Evolutionary conservation across 179 eudicot species (phyloP), one percentile per base, ranked within the genome.

Genomic region (Vitellaria paradoxa): DNA sequence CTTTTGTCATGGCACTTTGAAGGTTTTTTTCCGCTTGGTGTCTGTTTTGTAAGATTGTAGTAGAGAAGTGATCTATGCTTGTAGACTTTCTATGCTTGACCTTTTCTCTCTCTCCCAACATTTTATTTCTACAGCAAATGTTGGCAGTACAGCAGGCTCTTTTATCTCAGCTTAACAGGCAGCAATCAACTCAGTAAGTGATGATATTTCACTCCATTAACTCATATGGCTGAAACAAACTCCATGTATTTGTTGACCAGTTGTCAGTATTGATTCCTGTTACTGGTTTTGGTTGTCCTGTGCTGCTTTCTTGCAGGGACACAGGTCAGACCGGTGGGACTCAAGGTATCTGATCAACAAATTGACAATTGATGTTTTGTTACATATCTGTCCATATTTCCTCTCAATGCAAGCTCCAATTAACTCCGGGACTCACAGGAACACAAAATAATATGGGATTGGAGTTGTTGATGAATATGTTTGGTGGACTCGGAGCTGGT

Each of bases 391-490:
- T 59, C 64, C 55, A 57, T 40, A 56, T 59, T 72, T 72, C 17
- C 21, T 57, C 52, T 57, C 37, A 24, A 62, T 21, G 26, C 55
- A 77, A 46, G 65, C 62, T 66, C 13, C 15, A 49, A 52, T n/a
- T 66, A 17, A 20, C 50, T 37, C 60, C 49, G 60, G 60, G 56
- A 69, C 42, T 76, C 56, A 64, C 89, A 90, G 96, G 96, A 74
- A 81, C 84, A 75, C 86, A 86, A 72, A 90, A 90, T 79, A 87
- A 86, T 50, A 73, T 85, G 88, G 96, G 96, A 47, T 77, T 94
- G 77, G 97, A 94, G 37, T 74, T 84, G 92, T 77, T 96, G 88
- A 96, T 92, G 99, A 96, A 89, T 75, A 91, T 96, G 99, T 92
- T 96, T 74, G 92, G 97, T 50, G 98, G 97, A 70, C 97, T 96